A percentile compares a stretch with the other conserved stretches of the same genome.
Conservation (phyloP, 257 asterid species). For the Capsicum baccatum region DNA sequence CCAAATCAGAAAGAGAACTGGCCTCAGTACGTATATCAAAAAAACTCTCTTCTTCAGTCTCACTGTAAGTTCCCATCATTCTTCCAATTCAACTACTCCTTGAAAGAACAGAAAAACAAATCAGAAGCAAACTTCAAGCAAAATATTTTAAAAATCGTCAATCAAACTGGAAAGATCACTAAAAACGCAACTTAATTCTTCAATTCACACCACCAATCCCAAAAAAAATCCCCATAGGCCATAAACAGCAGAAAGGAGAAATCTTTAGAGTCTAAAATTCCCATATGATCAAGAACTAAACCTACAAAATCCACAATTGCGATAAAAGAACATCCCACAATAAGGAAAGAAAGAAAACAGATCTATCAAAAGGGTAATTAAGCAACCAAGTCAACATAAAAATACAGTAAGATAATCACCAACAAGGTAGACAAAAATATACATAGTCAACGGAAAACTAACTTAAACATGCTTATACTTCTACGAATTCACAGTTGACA, state of each 20-base stretch:
- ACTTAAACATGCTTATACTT: not conserved
- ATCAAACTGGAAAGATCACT: slow-evolving; percentile 7
- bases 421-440: not conserved
- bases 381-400: slow-evolving; percentile 19
- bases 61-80: slow-evolving; percentile 55
- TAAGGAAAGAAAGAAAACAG: not conserved
- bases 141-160: not conserved
- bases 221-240: not conserved
- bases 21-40: slow-evolving; percentile 62
- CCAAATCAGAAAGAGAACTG: slow-evolving; percentile 38
- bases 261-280: not conserved
- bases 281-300: not conserved
- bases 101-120: not conserved
- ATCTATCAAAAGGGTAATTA: not conserved
- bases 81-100: slow-evolving; percentile 26
- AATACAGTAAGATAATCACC: not conserved
- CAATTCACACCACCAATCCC: not conserved
- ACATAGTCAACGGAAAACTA: not conserved
- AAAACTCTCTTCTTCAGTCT: slow-evolving; percentile 55
- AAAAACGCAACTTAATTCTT: not conserved
- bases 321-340: not conserved
- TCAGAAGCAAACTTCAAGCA: slow-evolving; percentile 17
- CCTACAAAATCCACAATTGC: not conserved
- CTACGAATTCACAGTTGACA: not conserved
- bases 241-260: not conserved